Evolutionary conservation across 83 land plant species (phyloP), one percentile per base, ranked within the genome.

Genomic region (Picea mariana): DNA sequence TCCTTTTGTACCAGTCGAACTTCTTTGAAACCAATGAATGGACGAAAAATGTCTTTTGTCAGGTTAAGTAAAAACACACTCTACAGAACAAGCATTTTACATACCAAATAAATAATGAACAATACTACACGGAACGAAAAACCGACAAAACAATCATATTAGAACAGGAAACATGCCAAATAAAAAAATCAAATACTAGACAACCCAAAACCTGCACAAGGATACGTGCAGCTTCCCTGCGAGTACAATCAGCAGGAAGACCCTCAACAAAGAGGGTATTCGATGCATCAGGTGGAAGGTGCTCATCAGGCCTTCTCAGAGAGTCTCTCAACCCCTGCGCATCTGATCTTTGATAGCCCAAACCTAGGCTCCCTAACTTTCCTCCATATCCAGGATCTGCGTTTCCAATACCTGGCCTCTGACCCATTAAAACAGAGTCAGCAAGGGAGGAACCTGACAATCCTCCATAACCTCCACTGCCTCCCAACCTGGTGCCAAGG

Each of bases 181-280:
- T 11, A 9, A 52, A 52, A 9, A 52, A 9, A 52, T 52, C 12
- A 2, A 11, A 55, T 55, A 2, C 15, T 55, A 55, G 15, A 55
- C 58, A 13, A 55, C 58, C 15, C 58, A 55, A 55, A 11, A 55
- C 13, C 58, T 6, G 8, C 15, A 9, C 20, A 83, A 86, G 92
- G 94, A 92, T 92, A 92, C 94, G 94, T 81, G 94, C 87, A 72
- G 89, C 92, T 84, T 92, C 94, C 59, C 92, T 85, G 24, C 79
- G 81, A 9, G 89, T 85, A 81, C 87, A 84, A 79, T 92, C 85
- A 38, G 82, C 68, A 24, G 94, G 94, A 66, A 92, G 84, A 9
- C 92, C 94, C 62, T 92, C 94, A 34, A 92, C 90, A 84, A 86
- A 92, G 11, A 92, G 80, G n/a, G 94, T 92, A 20, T 78, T 87